A percentile compares a stretch with the other conserved stretches of the same genome.
phyloP scores from a whole-genome alignment of 225 moss, liverwort and hornwort species.

The Sphagnum contortum region DNA sequence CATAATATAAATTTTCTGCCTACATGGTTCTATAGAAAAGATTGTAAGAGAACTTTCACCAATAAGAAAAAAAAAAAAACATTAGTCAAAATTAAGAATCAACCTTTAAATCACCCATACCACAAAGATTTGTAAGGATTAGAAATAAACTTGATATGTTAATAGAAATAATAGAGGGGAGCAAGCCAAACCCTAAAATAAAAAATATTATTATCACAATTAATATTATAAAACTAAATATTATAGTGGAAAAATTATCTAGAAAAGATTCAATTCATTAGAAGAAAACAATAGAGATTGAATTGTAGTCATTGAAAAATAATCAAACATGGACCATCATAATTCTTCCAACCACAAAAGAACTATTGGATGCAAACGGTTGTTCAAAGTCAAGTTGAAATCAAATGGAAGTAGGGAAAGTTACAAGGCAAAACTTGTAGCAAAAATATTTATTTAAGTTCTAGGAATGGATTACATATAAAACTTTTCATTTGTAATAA shows the following conservation, averaged over 20 bases:
- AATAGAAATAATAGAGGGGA: too few relatives aligned
- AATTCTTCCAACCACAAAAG: not conserved
- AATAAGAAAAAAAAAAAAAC: too few relatives aligned
- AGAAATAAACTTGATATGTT: too few relatives aligned
- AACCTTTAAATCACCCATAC: too few relatives aligned
- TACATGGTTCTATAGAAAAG: too few relatives aligned
- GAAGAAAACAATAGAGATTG: not conserved
- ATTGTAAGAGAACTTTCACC: too few relatives aligned
- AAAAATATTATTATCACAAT: too few relatives aligned
- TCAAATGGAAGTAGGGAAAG: not conserved
- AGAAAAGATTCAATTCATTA: not conserved
- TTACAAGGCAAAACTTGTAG: conserved; percentile 11
- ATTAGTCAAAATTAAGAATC: too few relatives aligned
- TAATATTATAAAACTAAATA: too few relatives aligned
- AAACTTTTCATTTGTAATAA: conserved; percentile 5
- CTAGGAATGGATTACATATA: not conserved
- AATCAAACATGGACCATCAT: not conserved
- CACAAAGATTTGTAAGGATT: too few relatives aligned
- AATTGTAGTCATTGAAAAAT: not conserved
- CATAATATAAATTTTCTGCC: too few relatives aligned
- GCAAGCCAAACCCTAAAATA: too few relatives aligned
- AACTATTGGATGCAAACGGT: conserved; percentile 6
- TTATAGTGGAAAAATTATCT: not conserved
- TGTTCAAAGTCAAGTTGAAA: conserved; percentile 5
- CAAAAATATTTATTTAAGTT: not conserved